Conservation (phyloP, 257 asterid genomes). For the Solanum neorickii region DNA sequence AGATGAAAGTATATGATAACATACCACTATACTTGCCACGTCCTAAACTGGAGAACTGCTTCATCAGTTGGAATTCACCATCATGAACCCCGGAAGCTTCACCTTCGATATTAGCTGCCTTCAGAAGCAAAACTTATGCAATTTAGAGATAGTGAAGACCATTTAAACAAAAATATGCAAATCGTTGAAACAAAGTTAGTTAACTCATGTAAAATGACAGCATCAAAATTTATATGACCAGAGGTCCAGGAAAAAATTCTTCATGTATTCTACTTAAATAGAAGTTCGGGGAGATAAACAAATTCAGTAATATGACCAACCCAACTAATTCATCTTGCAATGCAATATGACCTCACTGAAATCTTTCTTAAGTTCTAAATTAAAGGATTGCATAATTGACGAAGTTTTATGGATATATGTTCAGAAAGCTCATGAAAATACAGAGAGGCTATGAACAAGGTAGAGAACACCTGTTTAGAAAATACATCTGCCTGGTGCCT, state of each 20-base stretch:
- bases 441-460: background rate
- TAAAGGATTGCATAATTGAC: background rate
- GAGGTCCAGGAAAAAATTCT: background rate
- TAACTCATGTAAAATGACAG: background rate
- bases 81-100: slow-evolving; percentile 63
- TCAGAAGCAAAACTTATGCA: slow-evolving; percentile 6
- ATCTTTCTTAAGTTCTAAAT: background rate
- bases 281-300: background rate
- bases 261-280: background rate
- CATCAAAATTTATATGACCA: background rate
- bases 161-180: background rate
- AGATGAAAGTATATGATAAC: background rate
- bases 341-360: background rate
- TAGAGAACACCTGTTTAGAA: background rate
- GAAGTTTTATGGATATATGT: background rate
- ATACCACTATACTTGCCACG: slow-evolving; percentile 63
- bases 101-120: slow-evolving; percentile 74
- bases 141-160: background rate
- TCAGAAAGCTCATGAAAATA: background rate
- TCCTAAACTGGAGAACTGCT: slow-evolving; percentile 44
- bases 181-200: background rate
- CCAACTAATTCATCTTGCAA: background rate
- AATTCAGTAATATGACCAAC: background rate
- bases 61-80: slow-evolving; percentile 64
- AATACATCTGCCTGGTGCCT: background rate